Evolutionary conservation across 1,284 basidiomycete species (phyloP).

Genomic region (Boletellus deceptivus): DNA sequence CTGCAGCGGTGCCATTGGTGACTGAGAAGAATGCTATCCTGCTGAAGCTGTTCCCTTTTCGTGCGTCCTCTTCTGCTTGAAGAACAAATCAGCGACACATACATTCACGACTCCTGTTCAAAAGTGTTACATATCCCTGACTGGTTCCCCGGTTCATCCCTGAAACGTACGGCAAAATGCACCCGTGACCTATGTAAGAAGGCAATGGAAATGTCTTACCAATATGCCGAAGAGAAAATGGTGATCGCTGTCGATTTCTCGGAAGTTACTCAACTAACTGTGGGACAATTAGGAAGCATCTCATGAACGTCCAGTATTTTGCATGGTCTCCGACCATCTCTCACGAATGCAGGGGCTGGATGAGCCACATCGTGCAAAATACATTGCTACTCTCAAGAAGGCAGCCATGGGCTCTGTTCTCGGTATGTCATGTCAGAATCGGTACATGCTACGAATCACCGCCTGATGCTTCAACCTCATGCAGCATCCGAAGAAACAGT

Average conservation of each 20-base stretch:
- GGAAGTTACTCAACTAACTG: not conserved
- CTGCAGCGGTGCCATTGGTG: not conserved
- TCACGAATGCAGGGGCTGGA: constrained; percentile 7
- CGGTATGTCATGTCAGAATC: constrained; percentile 2
- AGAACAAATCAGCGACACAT: too few relatives aligned
- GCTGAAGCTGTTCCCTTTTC: constrained; percentile 18
- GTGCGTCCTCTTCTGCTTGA: constrained; percentile 5
- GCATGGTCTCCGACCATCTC: constrained; percentile 20
- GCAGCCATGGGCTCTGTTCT: constrained; percentile 8
- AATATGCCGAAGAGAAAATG: constrained; percentile 1
- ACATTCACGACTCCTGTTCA: not conserved
- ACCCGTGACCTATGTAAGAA: not conserved
- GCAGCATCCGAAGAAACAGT: constrained; percentile 17
- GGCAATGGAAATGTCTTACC: constrained; percentile 12
- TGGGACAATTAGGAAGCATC: not conserved
- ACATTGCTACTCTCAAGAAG: not conserved
- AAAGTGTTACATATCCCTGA: constrained; percentile 22
- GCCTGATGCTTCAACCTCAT: not conserved
- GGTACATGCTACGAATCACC: too few relatives aligned
- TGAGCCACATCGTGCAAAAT: not conserved
- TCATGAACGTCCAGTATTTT: not conserved
- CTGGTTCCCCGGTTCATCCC: constrained; percentile 21
- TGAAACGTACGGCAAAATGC: constrained; percentile 11
- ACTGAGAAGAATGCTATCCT: constrained; percentile 7
- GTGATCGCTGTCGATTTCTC: not conserved